These are phyloP conservation scores for Ophiostoma perfectum DNA, from an alignment of 2,329 filamentous ascomycete species.

Conservation along the genomic window DNA sequence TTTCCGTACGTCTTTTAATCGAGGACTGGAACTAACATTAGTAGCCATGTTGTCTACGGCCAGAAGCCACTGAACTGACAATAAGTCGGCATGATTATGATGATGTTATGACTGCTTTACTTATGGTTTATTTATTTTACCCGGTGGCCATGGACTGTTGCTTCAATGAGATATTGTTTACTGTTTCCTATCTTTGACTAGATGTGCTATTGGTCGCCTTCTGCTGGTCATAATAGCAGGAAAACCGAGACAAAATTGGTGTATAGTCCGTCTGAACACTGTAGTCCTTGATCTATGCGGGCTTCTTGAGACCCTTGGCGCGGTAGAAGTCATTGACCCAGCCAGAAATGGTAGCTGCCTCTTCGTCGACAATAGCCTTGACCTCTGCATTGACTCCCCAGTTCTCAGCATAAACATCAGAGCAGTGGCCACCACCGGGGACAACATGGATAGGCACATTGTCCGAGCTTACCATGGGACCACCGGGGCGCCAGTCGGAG, in stretches of 20 bases:
- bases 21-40: neutral
- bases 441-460: slow-evolving; percentile 34
- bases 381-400: slow-evolving; percentile 47
- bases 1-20: neutral
- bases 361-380: slow-evolving; percentile 44
- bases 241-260: too few species aligned
- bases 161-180: neutral
- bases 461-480: slow-evolving; percentile 34
- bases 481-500: slow-evolving; percentile 37
- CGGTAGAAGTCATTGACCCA: slow-evolving; percentile 51
- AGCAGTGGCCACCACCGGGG: slow-evolving; percentile 37
- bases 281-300: neutral
- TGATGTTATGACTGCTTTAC: slow-evolving; percentile 1
- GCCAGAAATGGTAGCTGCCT: slow-evolving; percentile 44
- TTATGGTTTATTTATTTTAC: neutral
- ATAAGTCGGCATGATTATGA: neutral
- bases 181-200: too few species aligned
- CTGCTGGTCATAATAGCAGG: too few species aligned
- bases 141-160: neutral
- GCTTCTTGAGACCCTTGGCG: slow-evolving; percentile 28
- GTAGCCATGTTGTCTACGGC: slow-evolving; percentile 25
- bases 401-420: slow-evolving; percentile 41
- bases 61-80: slow-evolving; percentile 22
- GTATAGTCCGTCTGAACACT: too few species aligned
- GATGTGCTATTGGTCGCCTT: too few species aligned